These are phyloP conservation scores for Lentinula guzmanii DNA, from an alignment of 768 basidiomycete genomes.

Conservation along the genomic window DNA sequence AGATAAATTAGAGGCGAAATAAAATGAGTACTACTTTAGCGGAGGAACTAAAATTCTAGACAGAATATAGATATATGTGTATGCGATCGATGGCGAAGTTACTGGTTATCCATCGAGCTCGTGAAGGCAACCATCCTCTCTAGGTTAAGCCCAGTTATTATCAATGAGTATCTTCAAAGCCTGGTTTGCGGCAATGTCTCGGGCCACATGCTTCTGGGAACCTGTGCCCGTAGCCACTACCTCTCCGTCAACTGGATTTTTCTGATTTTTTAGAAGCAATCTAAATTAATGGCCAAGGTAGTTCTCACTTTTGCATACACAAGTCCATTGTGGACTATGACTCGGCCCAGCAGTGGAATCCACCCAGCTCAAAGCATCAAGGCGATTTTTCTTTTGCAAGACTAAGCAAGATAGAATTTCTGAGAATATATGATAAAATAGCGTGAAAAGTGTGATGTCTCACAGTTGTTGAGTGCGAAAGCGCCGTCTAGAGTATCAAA, in stretches of 20 bases:
- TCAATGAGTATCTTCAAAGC: constrained; percentile 33
- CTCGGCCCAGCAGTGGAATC: constrained; percentile 38
- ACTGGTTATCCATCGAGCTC: neutral
- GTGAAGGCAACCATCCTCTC: neutral
- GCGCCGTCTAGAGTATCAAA: constrained; percentile 17
- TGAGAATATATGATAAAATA: neutral
- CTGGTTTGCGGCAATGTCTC: constrained; percentile 38
- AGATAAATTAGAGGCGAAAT: neutral
- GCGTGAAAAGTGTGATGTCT: constrained; percentile 7
- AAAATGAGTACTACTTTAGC: neutral
- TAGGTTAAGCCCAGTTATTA: neutral
- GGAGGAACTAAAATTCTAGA: neutral
- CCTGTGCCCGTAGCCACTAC: constrained; percentile 45
- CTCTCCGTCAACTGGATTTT: constrained; percentile 41
- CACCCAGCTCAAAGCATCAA: constrained; percentile 48
- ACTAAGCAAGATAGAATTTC: constrained; percentile 26
- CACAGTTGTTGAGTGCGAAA: constrained; percentile 37
- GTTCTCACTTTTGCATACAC: constrained; percentile 49
- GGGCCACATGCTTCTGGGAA: constrained; percentile 44
- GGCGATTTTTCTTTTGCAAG: constrained; percentile 40
- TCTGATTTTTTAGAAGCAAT: constrained; percentile 5
- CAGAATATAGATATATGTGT: neutral
- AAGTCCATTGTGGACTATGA: constrained; percentile 48
- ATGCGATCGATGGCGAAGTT: neutral
- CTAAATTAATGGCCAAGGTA: constrained; percentile 5